phyloP scores from a whole-genome alignment of 805 yeast species.

The Saccharomyces cerevisiae region DNA sequence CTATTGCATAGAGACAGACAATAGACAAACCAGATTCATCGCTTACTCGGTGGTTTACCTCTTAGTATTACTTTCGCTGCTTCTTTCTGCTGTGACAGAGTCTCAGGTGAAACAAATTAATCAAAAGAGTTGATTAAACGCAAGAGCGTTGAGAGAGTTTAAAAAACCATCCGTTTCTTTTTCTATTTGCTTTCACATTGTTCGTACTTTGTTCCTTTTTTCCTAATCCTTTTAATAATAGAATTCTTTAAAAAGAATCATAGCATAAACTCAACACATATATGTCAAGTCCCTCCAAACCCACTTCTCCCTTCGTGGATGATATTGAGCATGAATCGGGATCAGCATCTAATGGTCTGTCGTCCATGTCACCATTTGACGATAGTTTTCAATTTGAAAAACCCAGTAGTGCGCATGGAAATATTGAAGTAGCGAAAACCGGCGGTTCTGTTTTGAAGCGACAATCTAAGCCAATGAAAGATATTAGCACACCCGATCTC shows the following conservation, averaged over 20 bases:
- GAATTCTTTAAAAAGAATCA: not conserved
- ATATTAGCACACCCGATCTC: conserved; percentile 1
- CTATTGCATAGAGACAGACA: not conserved
- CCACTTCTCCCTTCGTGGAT: conserved; percentile 3
- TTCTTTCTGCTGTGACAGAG: not conserved
- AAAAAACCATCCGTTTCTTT: not conserved
- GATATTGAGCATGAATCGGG: not conserved
- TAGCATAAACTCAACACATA: not conserved
- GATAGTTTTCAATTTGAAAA: conserved; percentile 22
- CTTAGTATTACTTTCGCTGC: not conserved
- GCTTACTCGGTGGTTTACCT: not conserved
- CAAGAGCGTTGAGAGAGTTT: not conserved
- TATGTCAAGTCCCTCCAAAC: not conserved
- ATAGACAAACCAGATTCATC: not conserved
- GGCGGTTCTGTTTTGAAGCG: conserved; percentile 12
- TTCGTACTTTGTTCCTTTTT: not conserved
- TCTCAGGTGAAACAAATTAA: not conserved
- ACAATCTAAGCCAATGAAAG: conserved; percentile 7
- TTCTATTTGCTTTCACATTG: not conserved
- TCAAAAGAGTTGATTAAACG: not conserved
- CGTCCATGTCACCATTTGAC: conserved; percentile 23
- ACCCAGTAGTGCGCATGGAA: conserved; percentile 1
- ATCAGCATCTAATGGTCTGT: not conserved
- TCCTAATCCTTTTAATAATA: not conserved
- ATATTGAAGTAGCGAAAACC: conserved; percentile 3